phyloP scores from a whole-genome alignment of 768 basidiomycete species.

The Cystofilobasidium capitatum region DNA sequence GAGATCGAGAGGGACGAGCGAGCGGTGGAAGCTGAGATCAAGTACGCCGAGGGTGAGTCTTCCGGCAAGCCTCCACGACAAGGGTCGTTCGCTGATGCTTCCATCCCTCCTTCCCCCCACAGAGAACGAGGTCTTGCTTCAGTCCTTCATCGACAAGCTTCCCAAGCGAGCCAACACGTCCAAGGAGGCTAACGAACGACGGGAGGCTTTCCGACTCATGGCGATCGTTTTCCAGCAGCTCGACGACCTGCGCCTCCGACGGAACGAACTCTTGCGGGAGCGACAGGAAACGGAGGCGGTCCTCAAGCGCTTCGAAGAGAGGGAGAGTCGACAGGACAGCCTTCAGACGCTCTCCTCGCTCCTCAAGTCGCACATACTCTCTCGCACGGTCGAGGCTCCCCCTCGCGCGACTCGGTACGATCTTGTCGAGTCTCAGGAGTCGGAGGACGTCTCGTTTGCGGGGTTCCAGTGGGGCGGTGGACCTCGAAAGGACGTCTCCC shows the following conservation, averaged over 20 bases:
- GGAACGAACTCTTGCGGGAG: not conserved
- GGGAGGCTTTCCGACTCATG: constrained; percentile 18
- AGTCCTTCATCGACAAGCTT: not conserved
- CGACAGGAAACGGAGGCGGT: not conserved
- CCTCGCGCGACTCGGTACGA: not conserved
- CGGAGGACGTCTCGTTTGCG: not conserved
- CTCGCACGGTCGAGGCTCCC: not conserved
- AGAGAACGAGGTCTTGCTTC: not conserved
- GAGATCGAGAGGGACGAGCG: constrained; percentile 12
- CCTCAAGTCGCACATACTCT: not conserved
- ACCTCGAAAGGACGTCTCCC: not conserved
- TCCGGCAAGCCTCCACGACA: too few relatives aligned
- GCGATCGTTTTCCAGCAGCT: constrained; percentile 9
- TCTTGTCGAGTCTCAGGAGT: not conserved
- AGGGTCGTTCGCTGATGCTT: not conserved
- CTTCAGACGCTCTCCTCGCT: not conserved
- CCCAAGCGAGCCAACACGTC: not conserved
- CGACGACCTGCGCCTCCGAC: not conserved
- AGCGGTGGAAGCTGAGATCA: not conserved
- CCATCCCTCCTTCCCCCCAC: not conserved
- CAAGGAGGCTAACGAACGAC: not conserved
- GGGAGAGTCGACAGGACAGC: not conserved
- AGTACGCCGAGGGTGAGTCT: not conserved
- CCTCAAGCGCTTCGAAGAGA: not conserved
- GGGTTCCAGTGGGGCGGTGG: too few relatives aligned